A percentile compares a stretch with the other conserved stretches of the same genome.
These are phyloP conservation scores for Akanthomyces muscarius DNA, from an alignment of 2,329 filamentous ascomycete species.

Conservation along the genomic window DNA sequence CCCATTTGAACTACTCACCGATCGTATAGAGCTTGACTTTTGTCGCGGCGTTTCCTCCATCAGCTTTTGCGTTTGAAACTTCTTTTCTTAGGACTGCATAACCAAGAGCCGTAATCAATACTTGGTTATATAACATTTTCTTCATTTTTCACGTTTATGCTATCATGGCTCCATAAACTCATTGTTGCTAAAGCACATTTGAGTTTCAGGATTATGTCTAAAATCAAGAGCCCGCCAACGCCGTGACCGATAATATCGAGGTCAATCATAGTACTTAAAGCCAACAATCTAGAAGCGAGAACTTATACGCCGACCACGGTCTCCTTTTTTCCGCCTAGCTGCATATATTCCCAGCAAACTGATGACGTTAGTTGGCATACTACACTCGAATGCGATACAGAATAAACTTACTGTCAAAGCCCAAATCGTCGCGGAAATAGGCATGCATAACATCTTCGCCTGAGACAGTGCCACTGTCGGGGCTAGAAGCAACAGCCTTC, in stretches of 20 bases:
- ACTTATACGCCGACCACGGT: neutral
- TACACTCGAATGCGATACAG: neutral
- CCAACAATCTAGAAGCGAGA: neutral
- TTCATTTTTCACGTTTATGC: neutral
- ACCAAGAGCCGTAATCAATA: too few relatives aligned
- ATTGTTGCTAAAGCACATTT: neutral
- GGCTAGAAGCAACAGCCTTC: conserved; percentile 61
- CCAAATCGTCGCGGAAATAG: conserved; percentile 67
- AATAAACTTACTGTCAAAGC: conserved; percentile 53
- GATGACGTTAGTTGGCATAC: neutral
- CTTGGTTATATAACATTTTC: neutral
- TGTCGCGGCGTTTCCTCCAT: conserved; percentile 36
- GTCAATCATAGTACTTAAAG: neutral
- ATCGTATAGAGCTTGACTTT: conserved; percentile 42
- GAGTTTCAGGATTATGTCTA: neutral
- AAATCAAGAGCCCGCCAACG: conserved; percentile 3
- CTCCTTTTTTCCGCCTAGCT: conserved; percentile 37
- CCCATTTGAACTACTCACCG: conserved; percentile 41
- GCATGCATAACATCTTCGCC: conserved; percentile 60
- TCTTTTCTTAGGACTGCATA: too few relatives aligned
- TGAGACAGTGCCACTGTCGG: conserved; percentile 50
- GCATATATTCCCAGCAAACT: conserved; percentile 56
- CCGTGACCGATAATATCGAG: neutral
- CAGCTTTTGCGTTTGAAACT: conserved; percentile 38
- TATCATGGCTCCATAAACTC: neutral